Evolutionary conservation across 192 early-diverging fungal genomes (phyloP), one percentile per base, ranked within the genome.

Genomic region (Mortierella alpina): DNA sequence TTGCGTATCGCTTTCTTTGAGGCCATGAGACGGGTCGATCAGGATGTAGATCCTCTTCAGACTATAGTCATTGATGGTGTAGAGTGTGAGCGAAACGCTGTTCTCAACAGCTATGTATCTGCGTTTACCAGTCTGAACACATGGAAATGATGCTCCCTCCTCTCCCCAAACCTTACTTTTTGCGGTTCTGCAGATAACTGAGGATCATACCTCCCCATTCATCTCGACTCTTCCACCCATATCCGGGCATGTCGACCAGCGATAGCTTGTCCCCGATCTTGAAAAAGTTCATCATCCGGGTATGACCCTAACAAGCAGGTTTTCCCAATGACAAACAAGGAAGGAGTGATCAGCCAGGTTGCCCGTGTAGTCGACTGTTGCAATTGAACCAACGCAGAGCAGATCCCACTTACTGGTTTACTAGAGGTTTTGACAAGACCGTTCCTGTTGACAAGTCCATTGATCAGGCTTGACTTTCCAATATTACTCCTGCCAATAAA

Each of bases 231-330:
- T 75, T 82, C 70, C 72, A 88, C 2, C 87, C 87, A 56, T 88
- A 88, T n/a, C 87, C 87, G 17, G 87, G 87, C 87, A 88, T 88
- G 58, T 88, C 87, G 9, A 88, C 87, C 41, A 88, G 59, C 10
- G 77, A 82, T 41, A 86, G 52, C 45, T 78, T 72, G 6, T 75
- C 82, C 22, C 75, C 84, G 46, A 88, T 62, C 42, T 86, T 79
- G 63, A 86, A 88, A 66, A 88, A 88, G 61, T 88, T 88, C 70
- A 88, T 74, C 60, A 88, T 61, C 18, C 76, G 68, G 12, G 87
- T 88, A 53, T 88, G 87, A 41, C 87, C 87, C 87, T 88, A 54
- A 47, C 14, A 42, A 40, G 13, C n/a, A 46, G 8, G 17, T 22
- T 15, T 15, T 41, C 22, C 39, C 2, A 54, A 61, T 22, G 44